Evolutionary conservation across 23 red algal genomes (phyloP).

Genomic region (Chondrus crispus): DNA sequence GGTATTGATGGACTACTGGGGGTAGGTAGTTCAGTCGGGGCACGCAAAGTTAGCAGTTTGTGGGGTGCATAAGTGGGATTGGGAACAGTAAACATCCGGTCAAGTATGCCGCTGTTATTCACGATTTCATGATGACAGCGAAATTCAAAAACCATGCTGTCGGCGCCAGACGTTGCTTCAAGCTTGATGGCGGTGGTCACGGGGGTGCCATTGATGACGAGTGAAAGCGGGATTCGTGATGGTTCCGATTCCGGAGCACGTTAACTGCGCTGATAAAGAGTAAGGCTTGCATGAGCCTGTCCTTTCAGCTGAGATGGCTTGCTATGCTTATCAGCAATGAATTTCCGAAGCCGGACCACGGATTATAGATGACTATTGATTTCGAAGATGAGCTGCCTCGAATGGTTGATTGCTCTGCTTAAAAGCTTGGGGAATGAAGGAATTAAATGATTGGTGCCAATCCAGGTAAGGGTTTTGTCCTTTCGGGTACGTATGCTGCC

Average conservation of each 20-base stretch:
- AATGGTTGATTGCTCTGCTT: no score
- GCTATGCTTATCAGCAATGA: neutral
- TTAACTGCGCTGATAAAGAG: neutral
- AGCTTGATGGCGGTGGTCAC: constrained; percentile 16
- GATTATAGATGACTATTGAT: no score
- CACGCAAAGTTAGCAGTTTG: no score
- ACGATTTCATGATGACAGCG: neutral
- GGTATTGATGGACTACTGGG: no score
- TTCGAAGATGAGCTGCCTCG: no score
- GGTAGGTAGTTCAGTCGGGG: no score
- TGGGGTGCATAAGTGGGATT: no score
- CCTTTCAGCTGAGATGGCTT: neutral
- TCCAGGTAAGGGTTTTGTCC: constrained; percentile 46
- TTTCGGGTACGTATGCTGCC: neutral
- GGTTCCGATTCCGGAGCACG: neutral
- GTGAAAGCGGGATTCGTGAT: constrained; percentile 11
- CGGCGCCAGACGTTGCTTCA: neutral
- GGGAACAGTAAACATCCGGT: constrained; percentile 12
- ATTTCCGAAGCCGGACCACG: neutral
- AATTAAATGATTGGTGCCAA: constrained; percentile 26
- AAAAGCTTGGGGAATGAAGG: neutral
- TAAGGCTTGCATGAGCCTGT: neutral
- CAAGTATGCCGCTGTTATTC: constrained; percentile 3
- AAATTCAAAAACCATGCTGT: constrained; percentile 20
- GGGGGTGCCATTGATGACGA: constrained; percentile 44